phyloP scores from a whole-genome alignment of 2,329 filamentous ascomycete genomes.

The Ophiostoma sp. region DNA sequence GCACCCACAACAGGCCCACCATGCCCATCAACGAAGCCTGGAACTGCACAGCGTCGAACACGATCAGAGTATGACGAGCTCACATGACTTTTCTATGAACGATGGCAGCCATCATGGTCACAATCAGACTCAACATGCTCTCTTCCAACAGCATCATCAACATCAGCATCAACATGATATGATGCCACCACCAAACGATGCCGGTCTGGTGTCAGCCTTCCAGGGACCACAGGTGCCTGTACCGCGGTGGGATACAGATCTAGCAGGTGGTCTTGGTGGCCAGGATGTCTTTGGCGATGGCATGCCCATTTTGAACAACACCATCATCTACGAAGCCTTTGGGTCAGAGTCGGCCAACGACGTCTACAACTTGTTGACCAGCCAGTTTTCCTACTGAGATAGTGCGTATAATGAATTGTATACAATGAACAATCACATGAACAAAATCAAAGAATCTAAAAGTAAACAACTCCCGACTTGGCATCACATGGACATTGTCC shows the following conservation, averaged over 20 bases:
- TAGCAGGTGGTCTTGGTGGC: neutral
- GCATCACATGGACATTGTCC: neutral
- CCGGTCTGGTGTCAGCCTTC: neutral
- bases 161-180: neutral
- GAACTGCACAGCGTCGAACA: neutral
- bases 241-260: neutral
- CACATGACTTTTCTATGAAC: neutral
- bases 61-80: neutral
- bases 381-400: constrained; percentile 17
- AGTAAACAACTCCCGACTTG: neutral
- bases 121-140: neutral
- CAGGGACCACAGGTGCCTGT: neutral
- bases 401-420: neutral
- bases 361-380: constrained; percentile 31
- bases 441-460: neutral
- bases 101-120: neutral
- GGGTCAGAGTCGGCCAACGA: constrained; percentile 33
- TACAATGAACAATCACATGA: neutral
- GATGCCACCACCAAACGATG: neutral
- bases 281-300: neutral
- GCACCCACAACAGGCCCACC: neutral
- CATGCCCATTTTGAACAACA: constrained; percentile 32
- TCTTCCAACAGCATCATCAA: neutral
- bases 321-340: constrained; percentile 36
- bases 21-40: neutral